phyloP scores from a whole-genome alignment of 345 rosid genomes.

The Kernera saxatilis region DNA sequence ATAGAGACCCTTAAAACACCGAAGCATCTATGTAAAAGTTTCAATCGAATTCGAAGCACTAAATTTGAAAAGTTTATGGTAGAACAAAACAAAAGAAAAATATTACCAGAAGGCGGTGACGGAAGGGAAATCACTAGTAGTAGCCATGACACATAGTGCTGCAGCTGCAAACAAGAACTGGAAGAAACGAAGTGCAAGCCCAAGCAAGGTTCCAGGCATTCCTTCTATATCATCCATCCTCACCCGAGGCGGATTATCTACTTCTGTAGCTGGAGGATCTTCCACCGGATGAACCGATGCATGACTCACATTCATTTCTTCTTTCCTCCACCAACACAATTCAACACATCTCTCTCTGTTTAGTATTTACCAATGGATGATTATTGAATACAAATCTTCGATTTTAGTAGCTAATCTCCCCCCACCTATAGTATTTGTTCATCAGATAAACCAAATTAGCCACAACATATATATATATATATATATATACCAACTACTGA shows the following conservation, averaged over 20 bases:
- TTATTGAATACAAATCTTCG: neutral
- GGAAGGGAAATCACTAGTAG: constrained; percentile 66
- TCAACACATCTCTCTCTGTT: neutral
- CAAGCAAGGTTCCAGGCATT: constrained; percentile 79
- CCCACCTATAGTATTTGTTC: neutral
- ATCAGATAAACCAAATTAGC: constrained; percentile 2
- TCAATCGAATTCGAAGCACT: neutral
- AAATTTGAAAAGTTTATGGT: neutral
- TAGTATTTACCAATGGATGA: neutral
- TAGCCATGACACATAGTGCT: constrained; percentile 60
- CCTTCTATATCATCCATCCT: constrained; percentile 82
- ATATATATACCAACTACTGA: neutral
- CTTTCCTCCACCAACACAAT: constrained; percentile 12
- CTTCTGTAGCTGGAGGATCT: constrained; percentile 58
- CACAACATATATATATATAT: too few species aligned
- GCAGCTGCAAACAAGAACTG: constrained; percentile 56
- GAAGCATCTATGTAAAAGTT: neutral
- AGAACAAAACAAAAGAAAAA: neutral
- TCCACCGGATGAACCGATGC: constrained; percentile 89
- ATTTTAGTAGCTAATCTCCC: neutral
- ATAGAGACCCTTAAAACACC: neutral
- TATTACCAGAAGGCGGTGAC: constrained; percentile 72
- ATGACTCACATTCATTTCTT: constrained; percentile 85
- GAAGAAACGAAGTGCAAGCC: constrained; percentile 54
- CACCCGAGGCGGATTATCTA: constrained; percentile 41